A percentile compares a stretch with the other conserved stretches of the same genome.
phyloP scores from a whole-genome alignment of 139 green algal species.

The Coelastrella sp. region DNA sequence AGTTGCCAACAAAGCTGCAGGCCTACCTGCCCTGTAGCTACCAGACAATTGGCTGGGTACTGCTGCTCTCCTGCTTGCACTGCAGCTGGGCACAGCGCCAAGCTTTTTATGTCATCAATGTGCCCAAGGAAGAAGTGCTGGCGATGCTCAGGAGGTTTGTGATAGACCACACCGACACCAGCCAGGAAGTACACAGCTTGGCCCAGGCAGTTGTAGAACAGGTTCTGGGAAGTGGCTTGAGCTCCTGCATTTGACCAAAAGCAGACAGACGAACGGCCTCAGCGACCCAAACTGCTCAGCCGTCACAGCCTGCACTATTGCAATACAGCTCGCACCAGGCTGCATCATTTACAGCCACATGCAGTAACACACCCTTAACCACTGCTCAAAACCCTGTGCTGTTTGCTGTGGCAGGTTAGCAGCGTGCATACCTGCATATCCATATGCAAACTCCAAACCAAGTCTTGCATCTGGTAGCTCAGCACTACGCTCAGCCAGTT shows the following conservation, averaged over 20 bases:
- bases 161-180: slow-evolving; percentile 76
- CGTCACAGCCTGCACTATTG: no score
- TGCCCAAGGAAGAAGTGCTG: slow-evolving; percentile 86
- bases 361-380: background rate
- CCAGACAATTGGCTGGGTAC: slow-evolving; percentile 64
- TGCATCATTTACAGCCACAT: background rate
- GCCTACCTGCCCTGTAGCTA: slow-evolving; percentile 75
- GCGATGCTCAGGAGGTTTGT: slow-evolving; percentile 41
- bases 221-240: slow-evolving; percentile 67
- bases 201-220: slow-evolving; percentile 71
- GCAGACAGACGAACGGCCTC: background rate
- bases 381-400: background rate
- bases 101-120: slow-evolving; percentile 79
- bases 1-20: background rate
- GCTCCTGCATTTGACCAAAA: slow-evolving; percentile 49
- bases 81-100: slow-evolving; percentile 64
- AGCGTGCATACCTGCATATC: slow-evolving; percentile 69
- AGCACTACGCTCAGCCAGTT: slow-evolving; percentile 66
- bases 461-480: slow-evolving; percentile 77
- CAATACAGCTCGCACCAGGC: no score
- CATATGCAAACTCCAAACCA: slow-evolving; percentile 81
- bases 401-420: background rate
- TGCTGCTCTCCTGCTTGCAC: slow-evolving; percentile 53
- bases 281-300: no score
- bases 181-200: slow-evolving; percentile 73